Evolutionary conservation across 257 asterid species (phyloP), one percentile per base, ranked within the genome.

Genomic region (Echium plantagineum): DNA sequence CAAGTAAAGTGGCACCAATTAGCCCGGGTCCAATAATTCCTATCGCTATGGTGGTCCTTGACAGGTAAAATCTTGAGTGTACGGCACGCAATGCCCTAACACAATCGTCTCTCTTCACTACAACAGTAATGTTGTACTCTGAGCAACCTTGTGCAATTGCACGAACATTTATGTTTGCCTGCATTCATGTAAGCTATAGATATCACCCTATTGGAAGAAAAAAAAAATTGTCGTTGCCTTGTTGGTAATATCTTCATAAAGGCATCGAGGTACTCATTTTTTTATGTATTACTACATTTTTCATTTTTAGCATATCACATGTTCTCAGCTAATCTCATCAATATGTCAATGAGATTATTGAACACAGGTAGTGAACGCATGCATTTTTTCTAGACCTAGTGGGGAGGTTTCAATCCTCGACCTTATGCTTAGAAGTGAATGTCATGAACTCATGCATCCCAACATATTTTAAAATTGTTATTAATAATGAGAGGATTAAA

Each of bases 91-190:
- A 72, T 66, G 99, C 97, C 81, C 85, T 89, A 62, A 83, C 77
- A 75, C 97, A 86, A 62, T 93, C 97, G 69, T 93, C 99, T 74
- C 89, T 82, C 75, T 86, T 86, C 68, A 93, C 67, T 67, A 93
- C 99, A 57, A 89, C 97, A 8, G 99, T 93, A 59, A 93, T 79
- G 62, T 93, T 93, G 65, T 89, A 83, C 77, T 93, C 97, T 15
- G 99, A 89, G 81, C 96, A 93, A 54, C 99, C 99, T 80, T 93
- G 99, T 70, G 99, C 99, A 72, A 93, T 93, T 21, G 97, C 99
- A 54, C 99, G 95, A 47, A 93, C 78, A 66, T 93, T 93, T 66
- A 93, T 86, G 72, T 89, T 93, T 60, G 99, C 97, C 99, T 93
- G 91, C 75, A 75, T 63, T 55, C 65, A 55, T 61, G 47, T 61